Evolutionary conservation across 2,329 filamentous ascomycete species (phyloP), one percentile per base, ranked within the genome.

Genomic region (Aspergillus luchuensis): DNA sequence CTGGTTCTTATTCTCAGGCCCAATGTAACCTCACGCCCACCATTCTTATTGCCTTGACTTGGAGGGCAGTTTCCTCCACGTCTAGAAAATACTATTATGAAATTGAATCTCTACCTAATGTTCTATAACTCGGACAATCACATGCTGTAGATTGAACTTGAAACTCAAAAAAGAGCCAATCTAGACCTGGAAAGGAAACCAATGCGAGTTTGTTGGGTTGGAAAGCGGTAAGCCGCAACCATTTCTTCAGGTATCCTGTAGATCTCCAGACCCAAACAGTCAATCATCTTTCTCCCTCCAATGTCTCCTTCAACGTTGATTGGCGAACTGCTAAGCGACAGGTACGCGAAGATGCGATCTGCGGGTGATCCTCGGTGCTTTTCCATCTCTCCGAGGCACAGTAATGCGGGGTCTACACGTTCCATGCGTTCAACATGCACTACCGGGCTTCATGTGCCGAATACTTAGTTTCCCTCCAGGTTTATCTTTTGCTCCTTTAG

Each of bases 301-400:
- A 36, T 15, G 3, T 30, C 23, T 5, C 6, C 23, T n/a, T 5
- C 13, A 21, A 21, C 8, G 8, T 28, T 49, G 23, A 50, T 50
- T 50, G 47, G 47, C n/a, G 47, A 33, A 33, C n/a, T 11, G 33
- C 47, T 30, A 17, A 15, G 25, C 13, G 10, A 6, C 15, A 30
- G n/a, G 15, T 50, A 15, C 11, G 47, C 17, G 25, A 30, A 5
- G 5, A 33, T 50, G 47, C 2, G 47, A 50, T 30, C 25, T 30
- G 47, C 25, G 25, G 25, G 10, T 28, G 23, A 50, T 50, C 25
- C 47, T 50, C 25, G 47, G 53, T 19, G 13, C 36, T 13, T 13
- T 13, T 19, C 53, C 36, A 33, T 17, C 19, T 25, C 43, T 51
- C 56, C 57, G 60, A 62, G 57, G 57, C 60, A 54, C 36, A 36